Percentiles rank a stretch among this genome's conserved stretches.
These are phyloP conservation scores for Cercospora sp. DNA, from an alignment of 2,329 filamentous ascomycete genomes.

Conservation along the genomic window DNA sequence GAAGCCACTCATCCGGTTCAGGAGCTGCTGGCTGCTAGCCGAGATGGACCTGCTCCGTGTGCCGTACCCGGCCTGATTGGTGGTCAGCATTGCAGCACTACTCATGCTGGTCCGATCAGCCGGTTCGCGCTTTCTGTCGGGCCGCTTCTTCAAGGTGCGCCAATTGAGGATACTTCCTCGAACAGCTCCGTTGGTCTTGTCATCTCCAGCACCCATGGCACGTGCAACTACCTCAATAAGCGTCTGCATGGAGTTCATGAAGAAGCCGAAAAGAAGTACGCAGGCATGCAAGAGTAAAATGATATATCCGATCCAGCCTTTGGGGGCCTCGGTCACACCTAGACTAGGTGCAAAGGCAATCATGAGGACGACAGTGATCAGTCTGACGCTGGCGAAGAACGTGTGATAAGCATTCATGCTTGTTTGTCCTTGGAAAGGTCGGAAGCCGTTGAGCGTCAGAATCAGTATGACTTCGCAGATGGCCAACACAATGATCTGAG, in stretches of 20 bases:
- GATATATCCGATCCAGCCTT: constrained; percentile 93
- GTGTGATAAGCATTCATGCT: constrained; percentile 98
- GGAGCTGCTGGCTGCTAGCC: constrained; percentile 62
- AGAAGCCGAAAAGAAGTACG: constrained; percentile 87
- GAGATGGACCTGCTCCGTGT: constrained; percentile 61
- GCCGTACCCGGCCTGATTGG: constrained; percentile 36
- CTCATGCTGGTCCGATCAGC: constrained; percentile 77
- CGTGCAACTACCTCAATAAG: constrained; percentile 84
- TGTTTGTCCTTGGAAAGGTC: constrained; percentile 84
- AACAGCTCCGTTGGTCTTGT: constrained; percentile 50
- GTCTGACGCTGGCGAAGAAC: constrained; percentile 75
- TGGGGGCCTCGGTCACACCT: constrained; percentile 72
- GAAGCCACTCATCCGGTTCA: constrained; percentile 56
- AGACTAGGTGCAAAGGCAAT: constrained; percentile 79
- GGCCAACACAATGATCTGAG: constrained; percentile 86
- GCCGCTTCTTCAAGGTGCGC: constrained; percentile 39
- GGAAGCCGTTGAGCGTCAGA: constrained; percentile 82
- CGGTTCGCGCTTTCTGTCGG: constrained; percentile 45
- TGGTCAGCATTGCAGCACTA: constrained; percentile 71
- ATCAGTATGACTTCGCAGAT: constrained; percentile 93
- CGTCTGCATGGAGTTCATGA: constrained; percentile 87
- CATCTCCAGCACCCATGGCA: constrained; percentile 77
- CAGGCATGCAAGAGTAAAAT: constrained; percentile 83
- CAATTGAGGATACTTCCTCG: constrained; percentile 81
- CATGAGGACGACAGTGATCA: constrained; percentile 60